Base-by-base conservation (phyloP, 352 stramenopile species). In the Nothophytophthora sp. region DNA sequence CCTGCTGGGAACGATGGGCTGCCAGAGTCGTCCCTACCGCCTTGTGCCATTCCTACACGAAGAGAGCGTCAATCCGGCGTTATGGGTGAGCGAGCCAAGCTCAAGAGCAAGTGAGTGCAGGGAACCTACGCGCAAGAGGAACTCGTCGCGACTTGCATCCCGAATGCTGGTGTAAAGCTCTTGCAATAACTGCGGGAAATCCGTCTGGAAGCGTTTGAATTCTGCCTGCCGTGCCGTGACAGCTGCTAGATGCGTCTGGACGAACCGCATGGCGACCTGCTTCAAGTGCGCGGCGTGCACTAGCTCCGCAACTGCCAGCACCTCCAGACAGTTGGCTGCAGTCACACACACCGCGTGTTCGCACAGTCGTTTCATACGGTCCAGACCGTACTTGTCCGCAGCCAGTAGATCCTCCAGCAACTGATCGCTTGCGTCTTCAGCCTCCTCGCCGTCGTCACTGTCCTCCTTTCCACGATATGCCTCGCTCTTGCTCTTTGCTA, bases 341-440 rank as follows among this genome's bases (percentile, higher is more conserved):
- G 64, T 83, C 45, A 91, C 54, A 4, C 18, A 15, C 5, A 89
- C 50, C 8, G 68, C 44, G 51, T 83, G 71, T 27, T 92, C 82
- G 27, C 67, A 84, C 1, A 87, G 49, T 11, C 73, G 69, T 63
- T 90, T 91, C 60, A 90, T 78, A 10, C 78, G 74, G n/a, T 67
- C 62, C 19, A 93, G 66, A 15, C 77, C 74, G 46, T 85, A 91
- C 51, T 86, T 88, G 58, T 93, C 72, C 1, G 80, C 80, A 0
- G 74, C 74, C n/a, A 87, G 60, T 8, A 93, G 57, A 20, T 89
- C 78, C 49, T 93, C 76, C n/a, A 93, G 60, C 7, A 91, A 28
- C n/a, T 74, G 51, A 19, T 83, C 69, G 0, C 41, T 62, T 12
- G 16, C 45, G 2, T 70, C 60, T 5, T 62, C 34, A 10, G 30